A percentile compares a stretch with the other conserved stretches of the same genome.
phyloP scores from a whole-genome alignment of 1,284 basidiomycete species.

The Anthracocystis walkeri region DNA sequence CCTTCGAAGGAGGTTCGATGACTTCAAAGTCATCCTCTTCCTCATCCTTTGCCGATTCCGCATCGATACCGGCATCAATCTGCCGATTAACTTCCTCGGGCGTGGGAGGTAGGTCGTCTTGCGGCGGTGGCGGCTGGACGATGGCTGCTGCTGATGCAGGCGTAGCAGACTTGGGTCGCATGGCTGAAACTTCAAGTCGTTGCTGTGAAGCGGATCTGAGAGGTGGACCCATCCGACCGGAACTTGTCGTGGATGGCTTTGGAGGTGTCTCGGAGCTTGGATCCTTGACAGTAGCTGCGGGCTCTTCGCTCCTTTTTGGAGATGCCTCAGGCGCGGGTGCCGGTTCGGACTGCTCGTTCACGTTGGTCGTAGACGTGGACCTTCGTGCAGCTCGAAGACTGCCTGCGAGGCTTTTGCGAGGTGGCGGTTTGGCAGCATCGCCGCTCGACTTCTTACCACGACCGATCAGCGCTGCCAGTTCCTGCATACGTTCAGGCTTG shows the following conservation, averaged over 20 bases:
- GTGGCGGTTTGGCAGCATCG: conserved; percentile 13
- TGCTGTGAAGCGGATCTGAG: conserved; percentile 43
- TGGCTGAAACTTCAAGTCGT: conserved; percentile 21
- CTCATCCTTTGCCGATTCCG: conserved; percentile 6
- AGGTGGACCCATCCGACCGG: conserved; percentile 38
- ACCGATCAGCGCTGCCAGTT: conserved; percentile 40
- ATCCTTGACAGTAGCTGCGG: neutral
- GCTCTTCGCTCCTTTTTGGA: neutral
- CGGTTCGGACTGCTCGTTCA: conserved; percentile 19
- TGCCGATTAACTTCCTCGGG: conserved; percentile 43
- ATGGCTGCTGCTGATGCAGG: neutral
- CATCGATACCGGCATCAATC: conserved; percentile 22
- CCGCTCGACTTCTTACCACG: conserved; percentile 12
- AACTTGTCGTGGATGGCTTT: neutral
- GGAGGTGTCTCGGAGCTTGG: neutral
- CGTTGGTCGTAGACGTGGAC: conserved; percentile 19
- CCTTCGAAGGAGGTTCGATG: conserved; percentile 13
- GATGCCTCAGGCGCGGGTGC: conserved; percentile 5
- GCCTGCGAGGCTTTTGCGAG: conserved; percentile 46
- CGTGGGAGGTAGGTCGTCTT: conserved; percentile 33
- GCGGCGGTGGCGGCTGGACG: neutral
- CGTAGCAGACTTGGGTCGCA: conserved; percentile 9
- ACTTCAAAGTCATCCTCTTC: conserved; percentile 16
- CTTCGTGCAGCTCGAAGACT: conserved; percentile 42
- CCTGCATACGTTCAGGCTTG: conserved; percentile 36